Base-by-base conservation (phyloP, 2,329 filamentous ascomycete genomes). In the Sclerotinia spermophila region DNA sequence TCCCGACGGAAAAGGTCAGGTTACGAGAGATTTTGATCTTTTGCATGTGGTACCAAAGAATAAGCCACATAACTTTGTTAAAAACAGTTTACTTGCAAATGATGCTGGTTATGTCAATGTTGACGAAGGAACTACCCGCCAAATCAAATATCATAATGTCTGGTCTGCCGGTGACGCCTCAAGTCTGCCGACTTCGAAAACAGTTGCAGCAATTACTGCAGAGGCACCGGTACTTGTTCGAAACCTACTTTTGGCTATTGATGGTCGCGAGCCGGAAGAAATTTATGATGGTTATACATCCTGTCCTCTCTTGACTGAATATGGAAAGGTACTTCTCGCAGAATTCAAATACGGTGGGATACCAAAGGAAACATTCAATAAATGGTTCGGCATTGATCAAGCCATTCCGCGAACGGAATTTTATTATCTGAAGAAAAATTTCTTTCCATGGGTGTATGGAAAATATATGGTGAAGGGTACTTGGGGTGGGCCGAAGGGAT, bases 361-460 rank as follows among this genome's bases (percentile, higher is more conserved):
- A 73, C 87, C 88, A 10, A 88, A 89, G 77, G 88, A 90, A 81
- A 89, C 88, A 0, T 90, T 90, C 73, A 82, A 80, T 6, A 79
- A 81, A 4, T 80, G 79, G 76, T 79, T 89, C 21, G 87, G 86
- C 0, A 82, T 89, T 10, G 86, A 90, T 74, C 88, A 90, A 78
- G 83, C 78, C 0, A 79, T 79, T 15, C 88, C 88, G 2, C 83
- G 87, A 5, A 83, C 84, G 5, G 81, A 84, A 0, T 90, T 90
- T 76, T 90, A 87, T 74, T 81, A 89, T 74, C 74, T 90, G 59
- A 90, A 90, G 82, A 90, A 88, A 80, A 84, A 89, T 76, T 90
- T 90, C 75, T 90, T 90, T 79, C 88, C 88, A 0, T 90, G 87
- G 87, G 87, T 90, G 3, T 90, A 90, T 79, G 84, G 82, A 68